Evolutionary conservation across 1,284 basidiomycete genomes (phyloP), one percentile per base, ranked within the genome.

Genomic region (Ustilago xerochloae): DNA sequence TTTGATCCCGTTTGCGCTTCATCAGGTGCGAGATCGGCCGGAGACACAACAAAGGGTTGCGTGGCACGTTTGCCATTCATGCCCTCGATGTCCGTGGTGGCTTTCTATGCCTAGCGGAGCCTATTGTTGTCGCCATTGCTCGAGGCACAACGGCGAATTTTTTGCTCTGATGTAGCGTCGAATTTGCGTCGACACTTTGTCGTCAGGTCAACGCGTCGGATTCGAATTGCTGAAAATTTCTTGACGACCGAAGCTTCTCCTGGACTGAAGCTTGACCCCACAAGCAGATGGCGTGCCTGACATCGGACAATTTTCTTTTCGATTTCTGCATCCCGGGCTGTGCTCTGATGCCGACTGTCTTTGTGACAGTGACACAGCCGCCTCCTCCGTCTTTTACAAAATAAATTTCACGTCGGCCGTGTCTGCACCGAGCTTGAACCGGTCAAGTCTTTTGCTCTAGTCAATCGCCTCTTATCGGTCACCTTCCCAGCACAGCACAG

Each of bases 361-460:
- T n/a, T n/a, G n/a, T n/a, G n/a, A n/a, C n/a, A n/a, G n/a, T n/a
- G n/a, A n/a, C n/a, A n/a, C n/a, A n/a, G n/a, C n/a, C n/a, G n/a
- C n/a, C n/a, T n/a, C n/a, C n/a, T n/a, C n/a, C n/a, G n/a, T n/a
- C n/a, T n/a, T n/a, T n/a, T n/a, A n/a, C n/a, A n/a, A n/a, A 43
- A 24, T 13, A 26, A 43, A 24, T 33, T 43, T 9, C 16, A 29
- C n/a, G n/a, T 39, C 36, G 51, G 36, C 41, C 51, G 22, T 20
- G 13, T 8, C 15, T 30, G 51, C 36, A 53, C 36, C 51, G 51
- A 53, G 51, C 38, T 32, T 38, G 49, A 51, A 16, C 35, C 36
- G 49, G 36, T 24, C 48, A 35, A 32, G 48, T 18, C 48, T 54
- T 54, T 18, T 35, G 30, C 49, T 24, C 36, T 22, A 36, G n/a